Evolutionary conservation across 1,284 basidiomycete genomes (phyloP).

Genomic region (Tranzscheliella williamsii): DNA sequence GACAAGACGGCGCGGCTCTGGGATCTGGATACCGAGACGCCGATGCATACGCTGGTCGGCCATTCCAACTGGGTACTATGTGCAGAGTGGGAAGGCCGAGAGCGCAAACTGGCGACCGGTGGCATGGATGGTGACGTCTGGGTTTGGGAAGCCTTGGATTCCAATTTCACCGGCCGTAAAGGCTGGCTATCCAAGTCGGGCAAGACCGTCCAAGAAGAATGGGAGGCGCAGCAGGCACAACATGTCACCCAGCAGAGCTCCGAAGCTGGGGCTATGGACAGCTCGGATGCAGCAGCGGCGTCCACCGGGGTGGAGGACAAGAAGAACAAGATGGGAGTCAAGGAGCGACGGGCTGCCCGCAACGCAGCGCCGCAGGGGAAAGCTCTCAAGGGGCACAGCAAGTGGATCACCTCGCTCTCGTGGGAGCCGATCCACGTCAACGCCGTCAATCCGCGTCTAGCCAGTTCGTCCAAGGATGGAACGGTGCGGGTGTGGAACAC

Average conservation of each 20-base stretch:
- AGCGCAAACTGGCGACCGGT: constrained; percentile 82
- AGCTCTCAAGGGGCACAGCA: constrained; percentile 77
- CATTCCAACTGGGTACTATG: constrained; percentile 96
- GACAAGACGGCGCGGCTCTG: constrained; percentile 91
- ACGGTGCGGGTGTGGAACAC: constrained; percentile 93
- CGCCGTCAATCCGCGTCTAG: constrained; percentile 68
- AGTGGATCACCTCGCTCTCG: constrained; percentile 94
- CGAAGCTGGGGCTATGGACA: not conserved
- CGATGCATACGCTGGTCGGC: constrained; percentile 81
- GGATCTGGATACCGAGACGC: constrained; percentile 91
- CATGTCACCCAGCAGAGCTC: not conserved
- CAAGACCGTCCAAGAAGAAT: constrained; percentile 49
- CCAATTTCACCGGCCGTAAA: constrained; percentile 36
- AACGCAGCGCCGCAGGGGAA: constrained; percentile 50
- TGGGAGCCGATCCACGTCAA: constrained; percentile 87
- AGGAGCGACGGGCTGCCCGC: constrained; percentile 47
- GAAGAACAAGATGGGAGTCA: constrained; percentile 40
- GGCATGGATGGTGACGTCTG: constrained; percentile 58
- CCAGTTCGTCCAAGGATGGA: constrained; percentile 92
- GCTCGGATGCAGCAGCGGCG: constrained; percentile 1
- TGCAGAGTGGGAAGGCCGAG: constrained; percentile 93
- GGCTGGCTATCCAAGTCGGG: constrained; percentile 46
- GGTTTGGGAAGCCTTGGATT: constrained; percentile 55
- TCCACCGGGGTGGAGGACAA: not conserved
- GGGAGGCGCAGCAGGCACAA: constrained; percentile 17